phyloP scores from a whole-genome alignment of 306 rosid species.

The Dryas octopetala region DNA sequence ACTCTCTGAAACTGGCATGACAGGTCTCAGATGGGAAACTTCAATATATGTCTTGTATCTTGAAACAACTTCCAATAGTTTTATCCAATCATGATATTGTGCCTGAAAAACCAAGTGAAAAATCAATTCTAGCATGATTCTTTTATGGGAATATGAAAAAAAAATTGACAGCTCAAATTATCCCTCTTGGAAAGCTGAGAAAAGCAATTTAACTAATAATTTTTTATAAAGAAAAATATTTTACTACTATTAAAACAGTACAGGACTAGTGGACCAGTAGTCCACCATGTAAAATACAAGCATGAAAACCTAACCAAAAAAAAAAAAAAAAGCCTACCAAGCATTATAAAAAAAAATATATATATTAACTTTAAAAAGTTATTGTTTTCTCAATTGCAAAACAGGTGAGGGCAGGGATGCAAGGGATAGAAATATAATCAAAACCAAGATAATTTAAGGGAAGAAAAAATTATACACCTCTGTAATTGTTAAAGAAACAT shows the following conservation, averaged over 20 bases:
- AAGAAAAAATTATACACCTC: slow-evolving; percentile 55
- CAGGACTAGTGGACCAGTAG: no score
- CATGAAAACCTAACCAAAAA: no score
- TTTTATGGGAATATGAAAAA: background rate
- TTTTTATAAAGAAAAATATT: no score
- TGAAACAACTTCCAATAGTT: slow-evolving; percentile 83
- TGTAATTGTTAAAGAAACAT: slow-evolving; percentile 76
- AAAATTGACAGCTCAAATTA: background rate
- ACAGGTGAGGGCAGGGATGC: background rate
- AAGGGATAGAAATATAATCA: background rate
- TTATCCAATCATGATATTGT: slow-evolving; percentile 92
- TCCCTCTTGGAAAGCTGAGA: background rate
- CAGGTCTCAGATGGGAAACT: slow-evolving; percentile 83
- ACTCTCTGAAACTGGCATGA: slow-evolving; percentile 59
- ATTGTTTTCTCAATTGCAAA: background rate
- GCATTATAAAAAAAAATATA: background rate
- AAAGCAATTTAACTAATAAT: background rate
- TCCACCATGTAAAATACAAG: no score
- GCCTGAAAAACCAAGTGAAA: slow-evolving; percentile 43
- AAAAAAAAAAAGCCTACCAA: no score
- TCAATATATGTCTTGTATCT: slow-evolving; percentile 79
- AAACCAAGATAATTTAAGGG: slow-evolving; percentile 1
- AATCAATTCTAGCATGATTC: slow-evolving; percentile 2
- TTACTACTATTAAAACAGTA: no score
- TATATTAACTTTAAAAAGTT: background rate